Base-by-base conservation (phyloP, 2,329 filamentous ascomycete genomes). In the Paracorniculantispora psalliotae region DNA sequence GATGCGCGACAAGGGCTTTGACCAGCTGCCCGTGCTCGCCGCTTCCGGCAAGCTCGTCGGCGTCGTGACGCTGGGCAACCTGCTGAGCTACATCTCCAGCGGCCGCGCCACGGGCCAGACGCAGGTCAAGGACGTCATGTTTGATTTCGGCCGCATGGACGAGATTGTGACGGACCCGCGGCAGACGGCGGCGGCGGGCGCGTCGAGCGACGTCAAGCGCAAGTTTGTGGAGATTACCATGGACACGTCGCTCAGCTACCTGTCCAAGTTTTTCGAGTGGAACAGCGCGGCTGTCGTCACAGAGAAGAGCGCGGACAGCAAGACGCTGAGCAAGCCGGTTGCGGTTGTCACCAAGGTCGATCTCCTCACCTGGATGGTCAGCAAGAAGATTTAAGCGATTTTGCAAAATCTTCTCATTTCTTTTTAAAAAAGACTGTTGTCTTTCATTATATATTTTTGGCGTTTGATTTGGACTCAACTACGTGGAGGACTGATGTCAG, bases 1-100 rank as follows among this genome's bases (percentile, higher is more conserved):
- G 62, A 97, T 99, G 94, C 91, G 93, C 66, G 94, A 99, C 70
- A 96, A 94, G 78, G 91, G 92, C 63, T 99, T 97, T 72, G 96
- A 99, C 71, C 96, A 99, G 76, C 88, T 99, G 44, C 94, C 94
- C 46, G 94, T 99, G 17, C 87, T 96, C 9, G 81, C 86, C 1
- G 77, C 86, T 19, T 85, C 85, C 62, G 85, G 75, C 63, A 87
- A 85, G 68, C 88, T 99, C 7, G 91, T 96, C 53, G 94, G 94
- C 35, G 85, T 99, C 7, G 90, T 99, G 41, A 99, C 94, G 0
- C 85, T 99, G 28, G 94, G 96, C 47, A 97, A 99, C 75, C 81
- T 97, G 56, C 86, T 99, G 53, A 92, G 88, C 68, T 94, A 91
- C 78, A 89, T 99, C 68, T 92, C 90, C 1, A 86, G 87, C 53